Evolutionary conservation across 768 basidiomycete genomes (phyloP).

Genomic region (Xerocomellus amylosporus): DNA sequence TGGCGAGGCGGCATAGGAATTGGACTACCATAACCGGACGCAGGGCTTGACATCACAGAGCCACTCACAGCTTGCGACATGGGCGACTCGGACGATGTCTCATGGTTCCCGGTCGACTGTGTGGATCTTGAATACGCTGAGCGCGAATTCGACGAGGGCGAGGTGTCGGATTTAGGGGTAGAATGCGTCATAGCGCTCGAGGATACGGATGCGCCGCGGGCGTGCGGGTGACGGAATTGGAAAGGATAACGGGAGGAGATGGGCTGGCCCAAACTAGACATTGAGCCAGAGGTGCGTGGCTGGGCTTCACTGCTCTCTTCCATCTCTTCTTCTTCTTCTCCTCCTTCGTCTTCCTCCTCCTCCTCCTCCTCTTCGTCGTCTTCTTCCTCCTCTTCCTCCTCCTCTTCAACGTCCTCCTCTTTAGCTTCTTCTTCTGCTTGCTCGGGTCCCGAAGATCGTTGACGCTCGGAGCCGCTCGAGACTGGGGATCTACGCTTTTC

Average conservation of each 20-base stretch:
- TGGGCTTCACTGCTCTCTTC: slow-evolving; percentile 50
- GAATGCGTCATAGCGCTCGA: slow-evolving; percentile 42
- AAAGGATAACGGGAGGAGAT: slow-evolving; percentile 70
- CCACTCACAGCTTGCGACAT: slow-evolving; percentile 40
- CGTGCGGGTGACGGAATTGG: slow-evolving; percentile 49
- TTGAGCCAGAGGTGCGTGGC: slow-evolving; percentile 70
- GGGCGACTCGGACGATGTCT: slow-evolving; percentile 57
- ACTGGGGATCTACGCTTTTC: slow-evolving; percentile 34
- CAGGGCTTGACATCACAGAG: slow-evolving; percentile 39
- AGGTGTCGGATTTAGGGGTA: slow-evolving; percentile 36
- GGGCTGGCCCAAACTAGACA: slow-evolving; percentile 83
- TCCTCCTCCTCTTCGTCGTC: slow-evolving; percentile 39
- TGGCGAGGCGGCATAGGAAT: slow-evolving; percentile 53
- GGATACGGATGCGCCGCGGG: slow-evolving; percentile 43
- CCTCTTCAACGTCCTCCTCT: slow-evolving; percentile 13
- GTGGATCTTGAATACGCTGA: slow-evolving; percentile 45
- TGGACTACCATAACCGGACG: slow-evolving; percentile 31
- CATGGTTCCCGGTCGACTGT: slow-evolving; percentile 61
- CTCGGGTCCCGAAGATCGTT: slow-evolving; percentile 28
- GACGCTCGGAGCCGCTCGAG: slow-evolving; percentile 31
- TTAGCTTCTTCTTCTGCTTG: slow-evolving; percentile 26
- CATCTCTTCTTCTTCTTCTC: slow-evolving; percentile 32
- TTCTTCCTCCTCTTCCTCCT: slow-evolving; percentile 30
- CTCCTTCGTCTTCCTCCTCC: slow-evolving; percentile 37
- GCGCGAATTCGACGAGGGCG: slow-evolving; percentile 38